Conservation (phyloP, 306 rosid genomes). For the Luffa aegyptiaca region DNA sequence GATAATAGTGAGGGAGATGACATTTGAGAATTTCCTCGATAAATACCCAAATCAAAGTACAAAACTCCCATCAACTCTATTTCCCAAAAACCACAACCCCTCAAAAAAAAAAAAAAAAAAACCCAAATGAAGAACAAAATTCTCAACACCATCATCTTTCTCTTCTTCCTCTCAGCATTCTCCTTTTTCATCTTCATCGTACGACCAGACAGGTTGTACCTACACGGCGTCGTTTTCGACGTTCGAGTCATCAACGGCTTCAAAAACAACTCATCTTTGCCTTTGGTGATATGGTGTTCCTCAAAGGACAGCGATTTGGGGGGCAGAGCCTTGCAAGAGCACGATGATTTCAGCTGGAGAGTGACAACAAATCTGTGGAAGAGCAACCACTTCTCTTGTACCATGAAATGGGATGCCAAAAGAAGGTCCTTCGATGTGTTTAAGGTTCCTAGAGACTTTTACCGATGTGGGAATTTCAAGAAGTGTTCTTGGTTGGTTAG, state of each 20-base stretch:
- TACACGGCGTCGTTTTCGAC: slow-evolving; percentile 27
- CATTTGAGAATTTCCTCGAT: too few species aligned
- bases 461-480: slow-evolving; percentile 38
- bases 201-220: slow-evolving; percentile 16
- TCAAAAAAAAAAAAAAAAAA: too few species aligned
- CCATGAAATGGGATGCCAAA: slow-evolving; percentile 39
- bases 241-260: slow-evolving; percentile 71
- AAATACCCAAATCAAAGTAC: too few species aligned
- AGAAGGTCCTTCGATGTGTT: slow-evolving; percentile 47
- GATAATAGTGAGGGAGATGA: too few species aligned
- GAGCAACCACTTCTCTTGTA: slow-evolving; percentile 39
- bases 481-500: slow-evolving; percentile 60
- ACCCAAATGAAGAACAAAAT: not conserved
- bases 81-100: too few species aligned
- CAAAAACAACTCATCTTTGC: slow-evolving; percentile 55
- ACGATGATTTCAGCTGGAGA: slow-evolving; percentile 71
- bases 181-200: slow-evolving; percentile 17
- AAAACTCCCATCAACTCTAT: too few species aligned
- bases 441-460: slow-evolving; percentile 47
- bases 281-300: slow-evolving; percentile 72
- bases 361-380: slow-evolving; percentile 42
- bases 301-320: slow-evolving; percentile 55
- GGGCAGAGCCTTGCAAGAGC: slow-evolving; percentile 73
- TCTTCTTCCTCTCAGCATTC: slow-evolving; percentile 12
- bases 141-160: not conserved